Conservation (phyloP, 2,329 filamentous ascomycete species). For the Fusarium annulatum region DNA sequence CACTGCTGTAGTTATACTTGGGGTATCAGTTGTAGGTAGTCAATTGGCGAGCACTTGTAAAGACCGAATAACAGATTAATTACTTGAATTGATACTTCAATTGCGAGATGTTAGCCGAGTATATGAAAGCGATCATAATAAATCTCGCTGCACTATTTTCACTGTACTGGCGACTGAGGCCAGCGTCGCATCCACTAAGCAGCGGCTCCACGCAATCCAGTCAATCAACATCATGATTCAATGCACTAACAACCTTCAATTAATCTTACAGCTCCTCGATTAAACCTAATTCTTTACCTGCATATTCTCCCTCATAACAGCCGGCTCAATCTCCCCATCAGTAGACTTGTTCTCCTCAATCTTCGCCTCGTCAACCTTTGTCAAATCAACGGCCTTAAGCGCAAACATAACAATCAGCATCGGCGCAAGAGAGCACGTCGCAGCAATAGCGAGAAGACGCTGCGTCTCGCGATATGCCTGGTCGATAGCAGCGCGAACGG, state of each 20-base stretch:
- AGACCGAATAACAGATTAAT: rapidly evolving
- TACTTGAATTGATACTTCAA: rapidly evolving
- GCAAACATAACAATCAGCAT: slow-evolving; percentile 44
- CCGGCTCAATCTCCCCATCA: neutral
- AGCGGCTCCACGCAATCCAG: rapidly evolving
- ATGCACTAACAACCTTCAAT: rapidly evolving
- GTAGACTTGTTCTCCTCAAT: slow-evolving; percentile 21
- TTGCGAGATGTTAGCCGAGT: rapidly evolving
- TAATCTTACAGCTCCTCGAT: rapidly evolving
- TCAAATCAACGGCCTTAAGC: slow-evolving; percentile 40
- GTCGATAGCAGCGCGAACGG: slow-evolving; percentile 40
- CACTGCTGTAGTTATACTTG: neutral
- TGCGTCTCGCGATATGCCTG: slow-evolving; percentile 45
- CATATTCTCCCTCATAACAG: neutral
- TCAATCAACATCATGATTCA: neutral
- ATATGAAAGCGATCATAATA: rapidly evolving
- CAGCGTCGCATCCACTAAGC: rapidly evolving
- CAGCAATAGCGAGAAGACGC: slow-evolving; percentile 44
- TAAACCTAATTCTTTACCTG: neutral
- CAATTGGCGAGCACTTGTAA: neutral
- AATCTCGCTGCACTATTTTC: rapidly evolving
- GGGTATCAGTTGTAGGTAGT: too few species aligned
- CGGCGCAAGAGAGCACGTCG: slow-evolving; percentile 37
- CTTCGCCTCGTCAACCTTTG: slow-evolving; percentile 29
- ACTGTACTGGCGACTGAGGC: rapidly evolving